Evolutionary conservation across 441 rosid genomes (phyloP).

Genomic region (Geranium incanum): DNA sequence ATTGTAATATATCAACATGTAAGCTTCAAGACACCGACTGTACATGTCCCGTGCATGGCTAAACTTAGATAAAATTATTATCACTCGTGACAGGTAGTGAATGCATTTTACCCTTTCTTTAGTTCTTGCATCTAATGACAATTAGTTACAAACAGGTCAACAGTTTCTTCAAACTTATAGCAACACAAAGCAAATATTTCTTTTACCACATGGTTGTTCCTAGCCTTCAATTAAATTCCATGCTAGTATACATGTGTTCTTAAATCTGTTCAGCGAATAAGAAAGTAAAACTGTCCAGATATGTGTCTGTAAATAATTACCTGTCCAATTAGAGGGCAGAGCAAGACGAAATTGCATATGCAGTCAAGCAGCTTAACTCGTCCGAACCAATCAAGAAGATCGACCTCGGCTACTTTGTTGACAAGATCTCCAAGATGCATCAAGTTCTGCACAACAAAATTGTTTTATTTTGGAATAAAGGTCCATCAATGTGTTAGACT

Average conservation of each 20-base stretch:
- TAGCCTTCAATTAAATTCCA: not conserved
- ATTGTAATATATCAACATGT: not conserved
- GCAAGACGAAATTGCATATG: conserved; percentile 61
- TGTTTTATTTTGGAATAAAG: conserved; percentile 6
- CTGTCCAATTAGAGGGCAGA: conserved; percentile 80
- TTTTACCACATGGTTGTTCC: conserved; percentile 1
- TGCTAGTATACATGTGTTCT: not conserved
- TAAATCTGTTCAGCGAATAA: conserved; percentile 1
- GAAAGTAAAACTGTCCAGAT: not conserved
- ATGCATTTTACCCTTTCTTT: not conserved
- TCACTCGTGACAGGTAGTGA: not conserved
- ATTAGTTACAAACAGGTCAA: conserved; percentile 7
- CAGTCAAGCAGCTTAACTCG: conserved; percentile 73
- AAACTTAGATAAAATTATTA: not conserved
- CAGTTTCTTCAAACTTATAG: not conserved
- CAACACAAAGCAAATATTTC: not conserved
- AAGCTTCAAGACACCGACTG: not conserved
- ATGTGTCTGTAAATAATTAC: conserved; percentile 32
- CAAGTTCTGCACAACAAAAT: conserved; percentile 47
- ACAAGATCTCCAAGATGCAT: conserved; percentile 53
- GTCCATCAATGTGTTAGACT: not conserved
- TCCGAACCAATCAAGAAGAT: conserved; percentile 82
- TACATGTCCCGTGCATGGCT: not conserved
- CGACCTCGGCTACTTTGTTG: conserved; percentile 61
- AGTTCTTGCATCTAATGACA: conserved; percentile 5